These are phyloP conservation scores for Fusarium pseudonygamai DNA, from an alignment of 2,329 filamentous ascomycete genomes.

Conservation along the genomic window DNA sequence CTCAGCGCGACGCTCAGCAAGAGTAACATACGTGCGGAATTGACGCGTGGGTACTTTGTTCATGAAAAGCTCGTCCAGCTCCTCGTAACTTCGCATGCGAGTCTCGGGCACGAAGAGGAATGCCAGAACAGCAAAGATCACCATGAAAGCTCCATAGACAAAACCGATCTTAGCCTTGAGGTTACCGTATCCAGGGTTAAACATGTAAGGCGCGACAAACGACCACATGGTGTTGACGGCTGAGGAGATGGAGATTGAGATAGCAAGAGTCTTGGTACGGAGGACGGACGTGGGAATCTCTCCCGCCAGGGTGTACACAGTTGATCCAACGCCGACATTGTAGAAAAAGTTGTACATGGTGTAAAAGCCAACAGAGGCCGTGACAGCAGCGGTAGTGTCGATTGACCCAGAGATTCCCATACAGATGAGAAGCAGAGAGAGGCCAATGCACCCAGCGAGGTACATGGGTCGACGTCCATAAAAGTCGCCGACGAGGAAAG, in stretches of 20 bases:
- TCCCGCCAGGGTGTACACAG: constrained; percentile 54
- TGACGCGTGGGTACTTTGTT: constrained; percentile 37
- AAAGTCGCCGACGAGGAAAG: constrained; percentile 41
- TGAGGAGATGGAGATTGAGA: constrained; percentile 54
- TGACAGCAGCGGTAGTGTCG: constrained; percentile 35
- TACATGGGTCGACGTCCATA: constrained; percentile 45
- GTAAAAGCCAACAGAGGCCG: constrained; percentile 47
- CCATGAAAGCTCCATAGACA: constrained; percentile 50
- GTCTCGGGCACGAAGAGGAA: constrained; percentile 62
- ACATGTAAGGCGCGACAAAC: constrained; percentile 59
- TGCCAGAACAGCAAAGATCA: constrained; percentile 48
- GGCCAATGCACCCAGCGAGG: constrained; percentile 36
- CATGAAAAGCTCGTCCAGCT: constrained; percentile 44
- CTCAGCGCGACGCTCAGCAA: constrained; percentile 37
- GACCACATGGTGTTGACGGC: constrained; percentile 54
- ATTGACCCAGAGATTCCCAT: constrained; percentile 44
- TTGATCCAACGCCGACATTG: constrained; percentile 53
- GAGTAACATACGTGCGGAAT: constrained; percentile 37
- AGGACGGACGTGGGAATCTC: constrained; percentile 56
- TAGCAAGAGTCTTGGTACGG: constrained; percentile 54
- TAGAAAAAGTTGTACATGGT: constrained; percentile 54
- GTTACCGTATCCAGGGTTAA: constrained; percentile 47
- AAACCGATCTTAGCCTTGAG: constrained; percentile 55
- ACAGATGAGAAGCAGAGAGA: constrained; percentile 39
- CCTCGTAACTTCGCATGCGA: constrained; percentile 39